Percentiles rank a stretch among this genome's conserved stretches.
phyloP scores from a whole-genome alignment of 139 green algal genomes.

The Ostreobium quekettii region DNA sequence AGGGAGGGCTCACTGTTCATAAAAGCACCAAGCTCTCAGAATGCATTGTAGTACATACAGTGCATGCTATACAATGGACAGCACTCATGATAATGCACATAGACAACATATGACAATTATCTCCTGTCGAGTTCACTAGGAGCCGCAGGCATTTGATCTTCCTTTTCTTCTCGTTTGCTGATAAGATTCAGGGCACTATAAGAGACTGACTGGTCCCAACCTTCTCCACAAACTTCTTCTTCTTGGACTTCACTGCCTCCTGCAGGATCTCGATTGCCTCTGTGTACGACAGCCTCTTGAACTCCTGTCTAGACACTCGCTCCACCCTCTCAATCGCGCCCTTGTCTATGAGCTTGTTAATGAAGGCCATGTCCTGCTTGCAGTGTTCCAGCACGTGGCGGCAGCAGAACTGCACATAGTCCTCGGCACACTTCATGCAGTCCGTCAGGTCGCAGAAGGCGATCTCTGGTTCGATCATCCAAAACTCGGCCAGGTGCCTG shows the following conservation, averaged over 20 bases:
- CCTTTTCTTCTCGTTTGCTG: too few relatives aligned
- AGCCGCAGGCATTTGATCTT: too few relatives aligned
- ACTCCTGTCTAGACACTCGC: constrained; percentile 67
- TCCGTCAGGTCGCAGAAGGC: constrained; percentile 83
- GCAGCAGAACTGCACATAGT: constrained; percentile 83
- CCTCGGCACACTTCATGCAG: constrained; percentile 63
- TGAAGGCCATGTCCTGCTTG: constrained; percentile 69
- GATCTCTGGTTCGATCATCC: constrained; percentile 99
- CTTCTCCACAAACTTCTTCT: constrained; percentile 82
- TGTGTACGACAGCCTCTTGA: constrained; percentile 87
- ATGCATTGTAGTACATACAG: too few relatives aligned
- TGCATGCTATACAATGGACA: too few relatives aligned
- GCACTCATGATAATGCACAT: too few relatives aligned
- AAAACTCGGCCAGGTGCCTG: constrained; percentile 96
- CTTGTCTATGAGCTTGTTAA: constrained; percentile 81
- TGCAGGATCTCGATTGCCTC: constrained; percentile 86
- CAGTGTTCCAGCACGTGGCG: constrained; percentile 62
- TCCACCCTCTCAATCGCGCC: constrained; percentile 64
- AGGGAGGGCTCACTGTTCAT: neutral
- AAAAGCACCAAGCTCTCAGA: neutral
- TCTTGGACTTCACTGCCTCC: constrained; percentile 47
- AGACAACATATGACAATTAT: too few relatives aligned
- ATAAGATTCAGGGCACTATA: too few relatives aligned
- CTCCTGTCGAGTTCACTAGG: too few relatives aligned
- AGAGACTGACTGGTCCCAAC: too few relatives aligned